Percentiles rank a stretch among this genome's conserved stretches.
These are phyloP conservation scores for Phaffomyces opuntiae DNA, from an alignment of 805 yeast species.

Conservation along the genomic window DNA sequence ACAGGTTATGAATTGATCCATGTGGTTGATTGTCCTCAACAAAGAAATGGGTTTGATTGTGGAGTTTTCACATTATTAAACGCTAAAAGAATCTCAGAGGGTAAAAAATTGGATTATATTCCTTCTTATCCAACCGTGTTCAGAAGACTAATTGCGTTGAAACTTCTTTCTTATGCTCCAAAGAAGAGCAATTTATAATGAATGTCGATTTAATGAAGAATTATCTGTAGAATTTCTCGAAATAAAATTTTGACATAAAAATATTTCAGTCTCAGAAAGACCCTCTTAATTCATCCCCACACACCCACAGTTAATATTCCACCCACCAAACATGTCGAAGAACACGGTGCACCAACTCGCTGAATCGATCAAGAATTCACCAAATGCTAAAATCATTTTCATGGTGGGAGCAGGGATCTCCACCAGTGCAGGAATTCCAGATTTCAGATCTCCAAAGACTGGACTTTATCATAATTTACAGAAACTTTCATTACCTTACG, in stretches of 20 bases:
- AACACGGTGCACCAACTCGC: slow-evolving; percentile 6
- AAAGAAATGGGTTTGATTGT: slow-evolving; percentile 86
- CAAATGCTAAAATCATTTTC: slow-evolving; percentile 41
- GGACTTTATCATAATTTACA: slow-evolving; percentile 80
- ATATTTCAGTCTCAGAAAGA: not conserved
- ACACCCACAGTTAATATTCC: not conserved
- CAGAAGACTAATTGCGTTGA: slow-evolving; percentile 39
- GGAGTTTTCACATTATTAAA: slow-evolving; percentile 89
- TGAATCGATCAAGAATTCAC: slow-evolving; percentile 2
- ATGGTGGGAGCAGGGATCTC: slow-evolving; percentile 93
- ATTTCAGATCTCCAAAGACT: slow-evolving; percentile 85
- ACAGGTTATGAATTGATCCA: slow-evolving; percentile 27
- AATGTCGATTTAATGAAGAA: not conserved
- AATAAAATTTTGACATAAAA: not conserved
- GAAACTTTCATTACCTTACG: slow-evolving; percentile 71
- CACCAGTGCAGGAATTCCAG: slow-evolving; percentile 92
- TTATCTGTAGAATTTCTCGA: too few species aligned
- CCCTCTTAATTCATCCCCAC: not conserved
- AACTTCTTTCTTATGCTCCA: slow-evolving; percentile 9
- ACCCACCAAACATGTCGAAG: not conserved
- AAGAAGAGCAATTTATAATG: not conserved
- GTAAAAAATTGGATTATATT: slow-evolving; percentile 42
- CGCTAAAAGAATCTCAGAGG: slow-evolving; percentile 53
- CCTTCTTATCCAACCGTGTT: slow-evolving; percentile 65
- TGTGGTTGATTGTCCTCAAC: slow-evolving; percentile 62